A percentile compares a stretch with the other conserved stretches of the same genome.
Conservation (phyloP, 1,284 basidiomycete genomes). For the Cryptococcus depauperatus region DNA sequence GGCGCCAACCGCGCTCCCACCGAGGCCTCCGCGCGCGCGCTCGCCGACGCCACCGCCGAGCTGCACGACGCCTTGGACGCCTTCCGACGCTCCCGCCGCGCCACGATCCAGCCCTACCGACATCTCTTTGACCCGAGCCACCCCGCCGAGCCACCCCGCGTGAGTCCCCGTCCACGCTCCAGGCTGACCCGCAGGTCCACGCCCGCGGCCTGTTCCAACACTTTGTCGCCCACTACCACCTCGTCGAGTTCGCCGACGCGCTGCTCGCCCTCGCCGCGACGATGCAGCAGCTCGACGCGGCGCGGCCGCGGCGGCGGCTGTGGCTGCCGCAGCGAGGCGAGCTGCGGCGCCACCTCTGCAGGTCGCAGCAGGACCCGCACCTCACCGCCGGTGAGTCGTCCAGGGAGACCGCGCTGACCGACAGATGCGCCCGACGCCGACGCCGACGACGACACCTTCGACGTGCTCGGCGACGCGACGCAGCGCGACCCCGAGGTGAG, state of each 20-base stretch:
- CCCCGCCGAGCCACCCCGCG: conserved; percentile 15
- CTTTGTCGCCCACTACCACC: conserved; percentile 67
- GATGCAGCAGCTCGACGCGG: conserved; percentile 54
- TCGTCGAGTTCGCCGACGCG: conserved; percentile 52
- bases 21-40: no score
- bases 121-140: conserved; percentile 52
- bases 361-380: conserved; percentile 19
- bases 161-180: background rate
- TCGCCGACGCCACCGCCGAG: conserved; percentile 6
- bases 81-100: conserved; percentile 48
- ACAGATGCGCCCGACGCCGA: conserved; percentile 17
- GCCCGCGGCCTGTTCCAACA: conserved; percentile 51
- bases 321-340: conserved; percentile 59
- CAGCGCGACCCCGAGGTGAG: conserved; percentile 43
- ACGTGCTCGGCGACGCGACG: conserved; percentile 32
- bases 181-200: conserved; percentile 14
- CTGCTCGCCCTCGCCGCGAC: conserved; percentile 51
- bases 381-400: conserved; percentile 25
- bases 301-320: conserved; percentile 50
- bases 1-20: conserved; percentile 12
- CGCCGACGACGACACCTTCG: conserved; percentile 19
- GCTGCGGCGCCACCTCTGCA: conserved; percentile 22
- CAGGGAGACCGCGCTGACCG: no score
- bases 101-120: conserved; percentile 63
- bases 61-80: conserved; percentile 46